Base-by-base conservation (phyloP, 768 basidiomycete species). In the Imleria badia region DNA sequence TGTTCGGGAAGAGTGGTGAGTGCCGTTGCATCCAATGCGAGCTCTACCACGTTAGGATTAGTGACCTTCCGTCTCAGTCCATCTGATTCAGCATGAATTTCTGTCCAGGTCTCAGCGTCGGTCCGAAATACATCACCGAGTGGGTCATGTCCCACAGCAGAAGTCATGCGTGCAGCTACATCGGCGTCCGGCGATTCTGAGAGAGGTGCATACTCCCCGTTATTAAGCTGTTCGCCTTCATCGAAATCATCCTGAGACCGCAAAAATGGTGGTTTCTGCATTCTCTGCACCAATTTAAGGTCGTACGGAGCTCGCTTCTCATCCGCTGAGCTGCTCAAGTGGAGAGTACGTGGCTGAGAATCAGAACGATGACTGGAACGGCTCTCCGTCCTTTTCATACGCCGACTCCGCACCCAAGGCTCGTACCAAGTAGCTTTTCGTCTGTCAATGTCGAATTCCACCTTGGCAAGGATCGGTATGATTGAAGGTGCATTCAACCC, bases 381-480 rank as follows among this genome's bases (percentile, higher is more conserved):
- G 57, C 78, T 81, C 59, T 77, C 80, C 34, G 75, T 65, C 23
- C 88, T 75, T 67, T 83, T 87, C 44, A 76, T 73, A 54, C 78
- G 78, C 52, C 89, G 74, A 63, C 84, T 89, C 52, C 84, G 78
- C 26, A 85, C 55, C 91, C 91, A 96, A 9, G 85, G 84, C n/a
- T 86, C 86, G 59, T 86, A 94, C 94, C 94, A 97, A 4, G 75
- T 74, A 3, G 93, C 94, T 59, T 79, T 86, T 48, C 81, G 76
- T 36, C 77, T 77, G 70, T 97, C 95, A 61, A 98, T 87, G 67
- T 97, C 93, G 63, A 98, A 97, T 69, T 98, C 94, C 13, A 98
- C 84, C 70, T 95, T 95, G 45, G 94, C 95, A 29, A 98, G 80
- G 52, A 97, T 86, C 6, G 89, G 90, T 49, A 92, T 84, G 22